Evolutionary conservation across 495 filamentous ascomycete genomes (phyloP), one percentile per base, ranked within the genome.

Genomic region (Aspergillus cristatus): DNA sequence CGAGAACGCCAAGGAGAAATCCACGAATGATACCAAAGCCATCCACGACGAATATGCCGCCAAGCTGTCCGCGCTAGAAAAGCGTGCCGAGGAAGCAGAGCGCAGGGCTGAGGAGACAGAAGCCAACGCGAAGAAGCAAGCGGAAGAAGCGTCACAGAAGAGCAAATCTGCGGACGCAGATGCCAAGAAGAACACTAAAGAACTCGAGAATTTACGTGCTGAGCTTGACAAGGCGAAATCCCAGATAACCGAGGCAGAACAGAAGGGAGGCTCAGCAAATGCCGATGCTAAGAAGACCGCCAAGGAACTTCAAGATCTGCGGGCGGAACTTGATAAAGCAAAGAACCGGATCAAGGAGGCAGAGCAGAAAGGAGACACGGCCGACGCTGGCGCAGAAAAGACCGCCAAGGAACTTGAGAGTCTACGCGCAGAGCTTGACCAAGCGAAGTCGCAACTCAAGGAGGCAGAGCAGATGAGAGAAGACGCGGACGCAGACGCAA

Each of bases 11-110:
- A 62, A 60, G 51, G 52, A 68, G 55, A 47, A 71, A 60, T 54
- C 47, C 20, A 45, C 65, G 0, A 71, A 76, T 50, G 79, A 80
- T 38, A 56, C 78, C 14, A 65, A 81, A 46, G 69, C 68, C 13
- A 68, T 70, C 15, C 72, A 71, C 24, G 67, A 79, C 36, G 74
- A 74, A 25, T 70, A 70, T 45, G 50, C 60, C 18, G 55, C 63
- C 17, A 77, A 74, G 41, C 43, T 62, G 15, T 63, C 64, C 26
- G 61, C 59, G 15, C 48, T 79, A 43, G 68, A 71, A 43, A 55
- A 58, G 35, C 54, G 63, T 29, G 62, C 65, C 16, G 54, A 67
- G 22, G 54, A 65, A 15, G 72, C 71, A 7, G 70, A 74, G 38
- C 38, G 46, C 7, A 54, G 67, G 35, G 48, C 54, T 6, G 58